Conservation (phyloP, 2,329 filamentous ascomycete genomes). For the Aspergillus felis region DNA sequence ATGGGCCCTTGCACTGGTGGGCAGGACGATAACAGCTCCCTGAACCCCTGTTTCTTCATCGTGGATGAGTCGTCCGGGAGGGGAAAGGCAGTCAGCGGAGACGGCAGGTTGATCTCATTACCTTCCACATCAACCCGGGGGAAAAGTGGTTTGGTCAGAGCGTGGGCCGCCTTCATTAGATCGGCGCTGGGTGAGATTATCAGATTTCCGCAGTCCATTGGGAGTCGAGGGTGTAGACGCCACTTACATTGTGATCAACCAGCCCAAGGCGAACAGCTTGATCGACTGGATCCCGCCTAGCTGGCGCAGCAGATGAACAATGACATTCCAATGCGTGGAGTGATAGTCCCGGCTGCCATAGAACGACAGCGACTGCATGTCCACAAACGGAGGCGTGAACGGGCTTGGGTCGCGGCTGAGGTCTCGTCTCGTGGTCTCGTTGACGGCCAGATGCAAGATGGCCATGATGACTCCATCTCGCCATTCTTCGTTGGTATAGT, state of each 20-base stretch:
- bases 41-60: background rate
- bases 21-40: background rate
- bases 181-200: background rate
- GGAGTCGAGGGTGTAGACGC: background rate
- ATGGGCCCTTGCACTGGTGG: conserved; percentile 1
- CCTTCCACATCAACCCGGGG: background rate
- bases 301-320: conserved; percentile 1
- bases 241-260: background rate
- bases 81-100: background rate
- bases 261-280: conserved; percentile 1
- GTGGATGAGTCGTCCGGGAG: background rate
- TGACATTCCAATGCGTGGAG: conserved; percentile 4
- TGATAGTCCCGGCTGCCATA: conserved; percentile 9
- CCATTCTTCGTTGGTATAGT: background rate
- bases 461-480: conserved; percentile 5
- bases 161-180: conserved; percentile 4
- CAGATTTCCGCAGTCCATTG: background rate
- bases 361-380: conserved; percentile 3
- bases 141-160: conserved; percentile 4
- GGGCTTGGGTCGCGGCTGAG: conserved; percentile 7
- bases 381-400: conserved; percentile 2
- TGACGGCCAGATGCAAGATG: conserved; percentile 6
- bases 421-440: background rate
- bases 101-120: background rate
- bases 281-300: conserved; percentile 4